Evolutionary conservation across 1,284 basidiomycete species (phyloP).

Genomic region (Cryptococcus sp.): DNA sequence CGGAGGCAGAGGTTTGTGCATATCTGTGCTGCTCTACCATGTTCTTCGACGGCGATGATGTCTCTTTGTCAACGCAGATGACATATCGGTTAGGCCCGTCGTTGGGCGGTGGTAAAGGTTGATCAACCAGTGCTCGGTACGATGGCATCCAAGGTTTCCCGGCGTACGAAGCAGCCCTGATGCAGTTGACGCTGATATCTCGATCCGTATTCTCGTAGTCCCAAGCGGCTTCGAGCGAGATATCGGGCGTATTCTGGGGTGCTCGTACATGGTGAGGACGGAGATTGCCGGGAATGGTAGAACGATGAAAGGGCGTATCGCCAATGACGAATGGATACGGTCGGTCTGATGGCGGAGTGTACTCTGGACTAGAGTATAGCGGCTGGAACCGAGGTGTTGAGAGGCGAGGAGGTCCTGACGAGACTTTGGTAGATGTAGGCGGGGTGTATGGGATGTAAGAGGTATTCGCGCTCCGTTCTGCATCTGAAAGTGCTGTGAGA

Average conservation of each 20-base stretch:
- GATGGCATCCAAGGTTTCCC: background rate
- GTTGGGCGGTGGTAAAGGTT: background rate
- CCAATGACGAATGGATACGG: background rate
- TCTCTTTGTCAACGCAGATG: background rate
- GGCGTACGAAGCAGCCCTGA: background rate
- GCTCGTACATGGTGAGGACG: background rate
- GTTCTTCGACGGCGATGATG: background rate
- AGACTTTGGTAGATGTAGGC: background rate
- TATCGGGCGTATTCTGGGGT: background rate
- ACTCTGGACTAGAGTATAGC: background rate
- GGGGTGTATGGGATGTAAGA: background rate
- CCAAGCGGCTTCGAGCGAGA: background rate
- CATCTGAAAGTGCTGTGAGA: no score
- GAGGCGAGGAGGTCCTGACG: background rate
- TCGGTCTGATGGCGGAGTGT: background rate
- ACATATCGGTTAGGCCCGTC: background rate
- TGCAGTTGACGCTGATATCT: no score
- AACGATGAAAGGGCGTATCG: background rate
- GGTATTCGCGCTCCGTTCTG: background rate
- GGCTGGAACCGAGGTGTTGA: background rate
- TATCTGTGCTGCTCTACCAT: background rate
- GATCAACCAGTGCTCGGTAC: background rate
- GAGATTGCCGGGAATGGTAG: background rate
- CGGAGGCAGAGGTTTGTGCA: no score
- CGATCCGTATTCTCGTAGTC: no score